Evolutionary conservation across 2,329 filamentous ascomycete genomes (phyloP).

Genomic region (Beauveria sp.): DNA sequence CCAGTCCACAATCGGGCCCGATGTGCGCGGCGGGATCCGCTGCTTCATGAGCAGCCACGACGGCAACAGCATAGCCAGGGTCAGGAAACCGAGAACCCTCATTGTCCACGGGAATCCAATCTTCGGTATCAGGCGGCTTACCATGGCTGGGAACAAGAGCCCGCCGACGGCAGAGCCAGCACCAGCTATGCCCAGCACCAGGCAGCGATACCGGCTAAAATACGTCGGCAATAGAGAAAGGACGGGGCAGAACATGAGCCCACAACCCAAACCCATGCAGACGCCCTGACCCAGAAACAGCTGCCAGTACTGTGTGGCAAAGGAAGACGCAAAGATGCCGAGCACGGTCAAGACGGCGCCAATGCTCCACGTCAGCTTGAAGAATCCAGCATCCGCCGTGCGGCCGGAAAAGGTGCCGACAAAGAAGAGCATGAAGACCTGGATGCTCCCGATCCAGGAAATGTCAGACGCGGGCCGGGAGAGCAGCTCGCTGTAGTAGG

Average conservation of each 20-base stretch:
- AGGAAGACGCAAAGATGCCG: slow-evolving; percentile 38
- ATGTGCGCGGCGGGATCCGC: slow-evolving; percentile 36
- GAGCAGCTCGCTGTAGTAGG: slow-evolving; percentile 30
- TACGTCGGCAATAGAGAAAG: slow-evolving; percentile 50
- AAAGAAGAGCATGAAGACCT: slow-evolving; percentile 35
- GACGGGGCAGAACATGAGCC: slow-evolving; percentile 47
- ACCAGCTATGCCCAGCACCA: slow-evolving; percentile 53
- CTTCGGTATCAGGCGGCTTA: slow-evolving; percentile 39
- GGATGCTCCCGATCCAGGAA: slow-evolving; percentile 44
- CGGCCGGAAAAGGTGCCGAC: slow-evolving; percentile 35
- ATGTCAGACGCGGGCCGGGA: slow-evolving; percentile 28
- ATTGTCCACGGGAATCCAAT: slow-evolving; percentile 55
- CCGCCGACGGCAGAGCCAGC: slow-evolving; percentile 56
- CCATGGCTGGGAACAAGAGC: slow-evolving; percentile 49
- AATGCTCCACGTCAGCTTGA: slow-evolving; percentile 23
- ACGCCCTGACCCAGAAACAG: slow-evolving; percentile 46
- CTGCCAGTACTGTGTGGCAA: slow-evolving; percentile 37
- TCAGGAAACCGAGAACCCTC: slow-evolving; percentile 54
- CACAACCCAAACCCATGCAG: slow-evolving; percentile 47
- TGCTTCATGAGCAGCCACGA: slow-evolving; percentile 33
- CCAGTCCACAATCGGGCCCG: slow-evolving; percentile 44
- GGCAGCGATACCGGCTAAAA: slow-evolving; percentile 48
- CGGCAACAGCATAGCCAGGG: slow-evolving; percentile 32
- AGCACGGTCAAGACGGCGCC: slow-evolving; percentile 36
- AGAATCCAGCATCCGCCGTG: slow-evolving; percentile 35